Evolutionary conservation across 805 yeast genomes (phyloP).

Genomic region (Saturnispora sanitii): DNA sequence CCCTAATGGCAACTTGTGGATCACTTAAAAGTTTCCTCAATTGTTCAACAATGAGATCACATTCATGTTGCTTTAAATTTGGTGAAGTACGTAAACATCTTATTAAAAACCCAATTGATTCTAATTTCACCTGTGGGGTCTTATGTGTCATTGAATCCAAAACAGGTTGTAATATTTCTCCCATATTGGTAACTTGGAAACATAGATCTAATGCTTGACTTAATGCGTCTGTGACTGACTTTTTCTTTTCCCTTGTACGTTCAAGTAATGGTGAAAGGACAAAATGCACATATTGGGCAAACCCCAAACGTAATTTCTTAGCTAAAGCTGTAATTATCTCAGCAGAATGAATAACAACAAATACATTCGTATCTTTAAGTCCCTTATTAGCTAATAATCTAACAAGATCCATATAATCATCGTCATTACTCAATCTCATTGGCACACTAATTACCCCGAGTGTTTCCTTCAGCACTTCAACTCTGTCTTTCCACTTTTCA

Average conservation of each 20-base stretch:
- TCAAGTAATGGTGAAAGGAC: slow-evolving; percentile 61
- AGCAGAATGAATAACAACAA: slow-evolving; percentile 74
- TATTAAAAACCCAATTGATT: slow-evolving; percentile 53
- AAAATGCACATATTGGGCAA: slow-evolving; percentile 41
- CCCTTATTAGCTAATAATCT: slow-evolving; percentile 57
- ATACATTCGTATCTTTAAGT: slow-evolving; percentile 81
- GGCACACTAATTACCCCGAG: slow-evolving; percentile 39
- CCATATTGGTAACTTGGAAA: slow-evolving; percentile 41
- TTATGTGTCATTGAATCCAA: slow-evolving; percentile 57
- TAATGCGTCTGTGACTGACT: slow-evolving; percentile 65
- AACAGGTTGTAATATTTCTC: slow-evolving; percentile 50
- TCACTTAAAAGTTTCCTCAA: slow-evolving; percentile 64
- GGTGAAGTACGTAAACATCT: slow-evolving; percentile 48
- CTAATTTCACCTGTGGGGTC: slow-evolving; percentile 74
- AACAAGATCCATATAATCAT: slow-evolving; percentile 64
- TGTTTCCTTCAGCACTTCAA: slow-evolving; percentile 68
- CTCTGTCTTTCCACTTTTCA: slow-evolving; percentile 85
- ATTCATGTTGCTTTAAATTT: slow-evolving; percentile 43
- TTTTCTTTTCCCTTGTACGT: slow-evolving; percentile 82
- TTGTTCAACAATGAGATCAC: slow-evolving; percentile 46
- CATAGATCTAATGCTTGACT: slow-evolving; percentile 55
- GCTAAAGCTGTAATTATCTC: slow-evolving; percentile 52
- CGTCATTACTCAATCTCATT: slow-evolving; percentile 44
- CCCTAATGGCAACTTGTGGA: slow-evolving; percentile 75
- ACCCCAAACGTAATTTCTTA: slow-evolving; percentile 50